These are phyloP conservation scores for Chytriomyces sp. DNA, from an alignment of 192 early-diverging fungal genomes.

Conservation along the genomic window DNA sequence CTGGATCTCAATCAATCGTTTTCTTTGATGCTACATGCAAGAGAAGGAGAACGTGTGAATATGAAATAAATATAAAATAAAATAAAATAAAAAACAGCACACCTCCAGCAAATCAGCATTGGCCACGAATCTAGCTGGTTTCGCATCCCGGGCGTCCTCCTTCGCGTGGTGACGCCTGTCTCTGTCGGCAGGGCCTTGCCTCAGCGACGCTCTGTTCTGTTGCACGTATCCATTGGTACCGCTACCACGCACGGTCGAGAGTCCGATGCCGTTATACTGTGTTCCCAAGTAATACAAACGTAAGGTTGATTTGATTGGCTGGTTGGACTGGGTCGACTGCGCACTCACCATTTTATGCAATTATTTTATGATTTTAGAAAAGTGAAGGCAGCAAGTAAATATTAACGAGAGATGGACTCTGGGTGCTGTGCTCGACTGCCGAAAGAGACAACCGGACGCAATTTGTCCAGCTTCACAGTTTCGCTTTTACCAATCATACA, in stretches of 20 bases:
- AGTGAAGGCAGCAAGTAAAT: too few relatives aligned
- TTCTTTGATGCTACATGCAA: constrained; percentile 46
- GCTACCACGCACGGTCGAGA: constrained; percentile 54
- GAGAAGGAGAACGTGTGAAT: background rate
- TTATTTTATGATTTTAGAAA: too few relatives aligned
- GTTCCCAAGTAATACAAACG: background rate
- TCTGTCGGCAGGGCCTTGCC: constrained; percentile 42
- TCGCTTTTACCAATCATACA: too few relatives aligned
- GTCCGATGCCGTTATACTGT: constrained; percentile 53
- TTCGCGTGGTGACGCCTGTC: constrained; percentile 26
- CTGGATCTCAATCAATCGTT: constrained; percentile 83
- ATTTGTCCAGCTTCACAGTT: too few relatives aligned
- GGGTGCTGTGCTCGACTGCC: too few relatives aligned
- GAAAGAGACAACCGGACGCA: too few relatives aligned
- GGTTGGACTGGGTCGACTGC: too few relatives aligned
- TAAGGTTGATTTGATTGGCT: too few relatives aligned
- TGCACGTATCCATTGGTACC: constrained; percentile 98
- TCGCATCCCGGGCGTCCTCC: constrained; percentile 42
- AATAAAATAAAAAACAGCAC: too few relatives aligned
- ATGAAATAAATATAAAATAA: too few relatives aligned
- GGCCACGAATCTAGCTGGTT: constrained; percentile 49
- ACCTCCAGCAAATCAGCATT: constrained; percentile 88
- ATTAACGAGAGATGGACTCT: too few relatives aligned
- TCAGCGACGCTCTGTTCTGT: constrained; percentile 80
- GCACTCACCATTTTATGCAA: too few relatives aligned